These are phyloP conservation scores for Helianthus annuus DNA, from an alignment of 129 eudicot species.

Conservation along the genomic window HanXRQr2.0-SUNRISE NC_035443.2:180355817-180356316, in stretches of 20 bases:
- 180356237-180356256: conserved; percentile 97
- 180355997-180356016: conserved; percentile 60
- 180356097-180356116: conserved; percentile 89
- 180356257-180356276: conserved; percentile 82
- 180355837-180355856: conserved; percentile 1
- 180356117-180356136: conserved; percentile 71
- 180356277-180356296: conserved; percentile 89
- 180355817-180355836: neutral
- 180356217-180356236: conserved; percentile 87
- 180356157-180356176: neutral
- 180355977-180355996: conserved; percentile 81
- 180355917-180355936: conserved; percentile 59
- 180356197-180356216: neutral
- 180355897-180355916: conserved; percentile 70
- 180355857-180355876: conserved; percentile 7
- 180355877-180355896: conserved; percentile 68
- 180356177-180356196: conserved; percentile 1
- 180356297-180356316: conserved; percentile 81
- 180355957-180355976: conserved; percentile 58
- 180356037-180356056: conserved; percentile 94
- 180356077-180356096: conserved; percentile 95
- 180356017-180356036: conserved; percentile 89
- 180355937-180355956: conserved; percentile 56
- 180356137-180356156: neutral
- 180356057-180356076: conserved; percentile 93